Evolutionary conservation across 2,329 filamentous ascomycete species (phyloP), one percentile per base, ranked within the genome.

Genomic region (Alternaria sp.): DNA sequence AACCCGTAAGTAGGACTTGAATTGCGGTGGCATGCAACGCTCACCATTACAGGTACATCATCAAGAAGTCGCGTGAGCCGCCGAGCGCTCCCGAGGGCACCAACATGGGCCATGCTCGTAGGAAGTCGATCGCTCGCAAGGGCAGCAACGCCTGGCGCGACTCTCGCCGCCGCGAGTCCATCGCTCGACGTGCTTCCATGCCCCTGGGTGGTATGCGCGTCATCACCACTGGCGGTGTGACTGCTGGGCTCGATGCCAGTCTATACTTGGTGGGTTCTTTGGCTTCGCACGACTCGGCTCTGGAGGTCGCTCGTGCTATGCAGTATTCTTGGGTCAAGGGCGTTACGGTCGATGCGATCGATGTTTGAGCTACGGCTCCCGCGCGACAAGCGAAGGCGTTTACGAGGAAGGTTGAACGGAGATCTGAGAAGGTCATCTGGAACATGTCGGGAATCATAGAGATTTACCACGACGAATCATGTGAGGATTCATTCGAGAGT

Each of bases 321-420:
- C 91, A 95, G 83, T 92, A 94, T 85, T 88, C 87, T 76, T 97
- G 93, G 93, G 87, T 88, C 80, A 95, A 94, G 89, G 92, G 92
- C 71, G 85, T 92, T 78, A 92, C 94, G 71, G 90, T 95, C 72
- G 92, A 95, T 79, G 92, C 92, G 68, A 89, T 94, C 79, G 92
- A 96, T 82, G 92, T 96, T 80, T 95, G 88, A 75, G 70, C 69
- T 63, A 61, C 57, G 64, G 61, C 64, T 71, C 66, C 53, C 44
- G 65, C 61, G 63, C 57, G 63, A 67, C 60, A 54, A 71, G 69
- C 71, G 58, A 71, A 69, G 72, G 73, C 71, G 70, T 74, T 72
- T 61, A 64, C 25, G 57, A 64, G 43, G 49, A 64, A 64, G 66
- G 58, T 69, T 63, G 65, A 61, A 58, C 64, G 63, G 59, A 70